These are phyloP conservation scores for Suillus decipiens DNA, from an alignment of 768 basidiomycete genomes.

Conservation along the genomic window DNA sequence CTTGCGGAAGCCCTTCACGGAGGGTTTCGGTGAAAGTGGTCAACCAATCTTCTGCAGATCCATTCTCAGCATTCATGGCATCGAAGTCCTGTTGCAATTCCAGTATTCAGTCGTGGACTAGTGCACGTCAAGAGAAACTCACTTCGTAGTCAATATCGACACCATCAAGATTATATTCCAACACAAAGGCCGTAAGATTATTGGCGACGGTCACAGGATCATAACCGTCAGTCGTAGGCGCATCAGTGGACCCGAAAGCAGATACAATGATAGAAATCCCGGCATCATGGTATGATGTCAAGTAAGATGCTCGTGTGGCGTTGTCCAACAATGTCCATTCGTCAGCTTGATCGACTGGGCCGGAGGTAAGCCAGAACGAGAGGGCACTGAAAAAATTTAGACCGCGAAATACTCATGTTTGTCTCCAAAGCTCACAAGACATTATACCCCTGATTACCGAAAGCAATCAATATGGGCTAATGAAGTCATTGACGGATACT, in stretches of 20 bases:
- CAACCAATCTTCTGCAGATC: conserved; percentile 50
- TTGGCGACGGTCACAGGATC: conserved; percentile 65
- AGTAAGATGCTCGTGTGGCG: conserved; percentile 47
- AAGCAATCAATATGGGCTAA: conserved; percentile 1
- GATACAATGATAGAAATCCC: conserved; percentile 67
- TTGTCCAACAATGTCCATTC: conserved; percentile 53
- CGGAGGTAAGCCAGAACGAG: conserved; percentile 56
- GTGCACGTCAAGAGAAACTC: conserved; percentile 7
- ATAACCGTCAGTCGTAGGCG: conserved; percentile 57
- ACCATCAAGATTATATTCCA: conserved; percentile 61
- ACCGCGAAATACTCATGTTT: background rate
- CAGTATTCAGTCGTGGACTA: background rate
- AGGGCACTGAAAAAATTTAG: conserved; percentile 34
- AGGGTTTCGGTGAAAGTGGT: conserved; percentile 33
- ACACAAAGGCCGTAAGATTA: conserved; percentile 66
- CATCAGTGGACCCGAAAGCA: conserved; percentile 55
- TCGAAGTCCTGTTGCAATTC: conserved; percentile 51
- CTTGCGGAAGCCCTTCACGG: conserved; percentile 32
- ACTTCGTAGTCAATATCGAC: conserved; percentile 77
- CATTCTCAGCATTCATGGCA: conserved; percentile 54
- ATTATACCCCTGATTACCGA: conserved; percentile 49
- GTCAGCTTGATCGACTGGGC: conserved; percentile 60
- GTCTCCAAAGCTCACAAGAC: conserved; percentile 46
- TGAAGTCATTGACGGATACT: conserved; percentile 6
- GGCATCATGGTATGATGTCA: conserved; percentile 55